Conservation (phyloP, 257 asterid genomes). For the Haberlea rhodopensis region DNA sequence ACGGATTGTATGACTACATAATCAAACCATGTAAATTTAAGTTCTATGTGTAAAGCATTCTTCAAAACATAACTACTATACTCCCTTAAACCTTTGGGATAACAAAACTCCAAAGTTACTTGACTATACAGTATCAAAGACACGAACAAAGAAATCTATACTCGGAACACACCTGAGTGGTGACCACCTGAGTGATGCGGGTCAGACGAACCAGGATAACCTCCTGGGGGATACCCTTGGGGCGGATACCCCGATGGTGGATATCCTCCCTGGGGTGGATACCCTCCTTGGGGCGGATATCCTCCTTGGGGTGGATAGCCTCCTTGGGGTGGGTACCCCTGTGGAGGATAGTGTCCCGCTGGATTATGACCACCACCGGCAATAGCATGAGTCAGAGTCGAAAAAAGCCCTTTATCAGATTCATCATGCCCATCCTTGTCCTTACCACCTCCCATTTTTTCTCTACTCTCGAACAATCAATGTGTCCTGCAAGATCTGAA, state of each 20-base stretch:
- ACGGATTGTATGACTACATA: not conserved
- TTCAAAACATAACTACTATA: no score
- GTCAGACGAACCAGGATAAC: conserved; percentile 41
- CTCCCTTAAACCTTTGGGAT: no score
- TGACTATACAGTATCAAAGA: no score
- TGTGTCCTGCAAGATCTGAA: not conserved
- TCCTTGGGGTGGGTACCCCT: conserved; percentile 37
- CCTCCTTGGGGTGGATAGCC: conserved; percentile 10
- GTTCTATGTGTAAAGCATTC: no score
- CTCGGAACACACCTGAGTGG: not conserved
- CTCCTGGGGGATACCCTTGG: conserved; percentile 17
- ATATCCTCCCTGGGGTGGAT: not conserved
- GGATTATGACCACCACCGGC: conserved; percentile 30
- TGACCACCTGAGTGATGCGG: conserved; percentile 45
- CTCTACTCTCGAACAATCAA: not conserved
- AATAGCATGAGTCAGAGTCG: not conserved
- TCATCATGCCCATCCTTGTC: not conserved
- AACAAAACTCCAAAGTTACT: no score
- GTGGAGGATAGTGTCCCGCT: conserved; percentile 36
- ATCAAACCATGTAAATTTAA: no score
- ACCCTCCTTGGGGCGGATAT: conserved; percentile 27
- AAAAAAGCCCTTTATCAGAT: not conserved
- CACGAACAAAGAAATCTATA: no score
- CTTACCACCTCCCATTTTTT: not conserved
- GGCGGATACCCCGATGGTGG: conserved; percentile 11